Evolutionary conservation across 2,329 filamentous ascomycete species (phyloP).

Genomic region (Diplodia seriata): DNA sequence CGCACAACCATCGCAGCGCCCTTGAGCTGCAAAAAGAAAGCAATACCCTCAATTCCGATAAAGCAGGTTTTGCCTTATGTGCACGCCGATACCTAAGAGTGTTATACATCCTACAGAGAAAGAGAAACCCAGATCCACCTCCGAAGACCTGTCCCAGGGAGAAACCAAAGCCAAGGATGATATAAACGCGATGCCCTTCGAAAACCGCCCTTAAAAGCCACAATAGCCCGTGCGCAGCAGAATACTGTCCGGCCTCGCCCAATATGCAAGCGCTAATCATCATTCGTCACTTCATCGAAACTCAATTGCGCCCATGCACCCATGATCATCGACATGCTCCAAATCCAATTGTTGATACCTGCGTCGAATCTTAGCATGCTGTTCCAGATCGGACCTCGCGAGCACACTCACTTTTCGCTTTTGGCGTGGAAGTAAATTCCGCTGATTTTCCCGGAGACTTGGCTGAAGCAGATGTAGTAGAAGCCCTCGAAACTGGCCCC

Average conservation of each 20-base stretch:
- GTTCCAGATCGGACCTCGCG: not conserved
- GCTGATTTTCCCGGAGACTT: constrained; percentile 81
- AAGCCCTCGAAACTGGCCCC: constrained; percentile 98
- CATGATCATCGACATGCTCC: constrained; percentile 83
- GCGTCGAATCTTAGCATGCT: constrained; percentile 11
- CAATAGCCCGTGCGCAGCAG: constrained; percentile 12
- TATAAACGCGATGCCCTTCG: constrained; percentile 29
- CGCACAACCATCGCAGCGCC: not conserved
- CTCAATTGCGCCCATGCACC: constrained; percentile 85
- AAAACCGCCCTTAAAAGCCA: constrained; percentile 21
- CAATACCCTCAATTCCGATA: constrained; percentile 24
- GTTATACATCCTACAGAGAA: constrained; percentile 32
- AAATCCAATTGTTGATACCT: constrained; percentile 94
- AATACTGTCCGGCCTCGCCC: constrained; percentile 19
- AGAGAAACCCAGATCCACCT: constrained; percentile 27
- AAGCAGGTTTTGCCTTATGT: constrained; percentile 31
- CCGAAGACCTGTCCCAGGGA: constrained; percentile 24
- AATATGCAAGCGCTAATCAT: constrained; percentile 34
- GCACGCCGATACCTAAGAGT: constrained; percentile 31
- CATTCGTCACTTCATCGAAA: constrained; percentile 69
- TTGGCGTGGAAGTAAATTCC: constrained; percentile 98
- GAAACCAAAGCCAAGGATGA: constrained; percentile 32
- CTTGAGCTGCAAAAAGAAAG: not conserved
- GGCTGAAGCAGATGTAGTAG: constrained; percentile 99
- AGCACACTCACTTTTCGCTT: constrained; percentile 83